A percentile compares a stretch with the other conserved stretches of the same genome.
Conservation (phyloP, 768 basidiomycete genomes). For the Naganishia randhawae region DNA sequence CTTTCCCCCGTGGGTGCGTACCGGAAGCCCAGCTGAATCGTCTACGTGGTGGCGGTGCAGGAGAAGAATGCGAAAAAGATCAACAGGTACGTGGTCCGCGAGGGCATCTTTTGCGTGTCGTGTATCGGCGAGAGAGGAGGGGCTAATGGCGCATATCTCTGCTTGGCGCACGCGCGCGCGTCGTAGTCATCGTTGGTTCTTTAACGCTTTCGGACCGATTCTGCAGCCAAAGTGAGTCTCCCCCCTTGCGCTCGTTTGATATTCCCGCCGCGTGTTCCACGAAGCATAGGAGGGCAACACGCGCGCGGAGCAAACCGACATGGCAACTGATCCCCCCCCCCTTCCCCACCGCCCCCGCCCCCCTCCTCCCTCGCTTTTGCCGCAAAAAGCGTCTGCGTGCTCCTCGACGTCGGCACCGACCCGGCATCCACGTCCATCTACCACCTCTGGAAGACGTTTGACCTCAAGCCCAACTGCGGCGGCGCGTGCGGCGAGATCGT, state of each 20-base stretch:
- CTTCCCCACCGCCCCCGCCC: constrained; percentile 53
- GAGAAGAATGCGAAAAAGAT: constrained; percentile 34
- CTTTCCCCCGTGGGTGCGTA: too few relatives aligned
- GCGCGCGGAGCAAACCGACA: too few relatives aligned
- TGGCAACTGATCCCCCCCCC: background rate
- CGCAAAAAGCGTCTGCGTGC: constrained; percentile 92
- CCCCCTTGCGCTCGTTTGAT: background rate
- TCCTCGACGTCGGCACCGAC: constrained; percentile 89
- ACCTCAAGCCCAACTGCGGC: constrained; percentile 67
- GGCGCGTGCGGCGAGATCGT: constrained; percentile 98
- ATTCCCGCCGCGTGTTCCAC: background rate
- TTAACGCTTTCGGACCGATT: constrained; percentile 53
- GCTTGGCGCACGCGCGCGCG: background rate
- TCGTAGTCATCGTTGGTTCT: constrained; percentile 74
- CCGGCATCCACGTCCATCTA: constrained; percentile 86
- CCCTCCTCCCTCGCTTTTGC: too few relatives aligned
- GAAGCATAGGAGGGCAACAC: too few relatives aligned
- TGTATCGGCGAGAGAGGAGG: too few relatives aligned
- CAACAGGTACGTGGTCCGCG: constrained; percentile 19
- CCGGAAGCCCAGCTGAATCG: too few relatives aligned
- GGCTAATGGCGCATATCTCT: background rate
- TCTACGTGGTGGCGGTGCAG: background rate
- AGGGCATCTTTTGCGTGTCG: too few relatives aligned
- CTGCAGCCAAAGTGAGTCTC: constrained; percentile 44
- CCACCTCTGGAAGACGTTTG: constrained; percentile 88